Percentiles rank a stretch among this genome's conserved stretches.
These are phyloP conservation scores for Piloderma croceum DNA, from an alignment of 768 basidiomycete species.

Conservation along the genomic window DNA sequence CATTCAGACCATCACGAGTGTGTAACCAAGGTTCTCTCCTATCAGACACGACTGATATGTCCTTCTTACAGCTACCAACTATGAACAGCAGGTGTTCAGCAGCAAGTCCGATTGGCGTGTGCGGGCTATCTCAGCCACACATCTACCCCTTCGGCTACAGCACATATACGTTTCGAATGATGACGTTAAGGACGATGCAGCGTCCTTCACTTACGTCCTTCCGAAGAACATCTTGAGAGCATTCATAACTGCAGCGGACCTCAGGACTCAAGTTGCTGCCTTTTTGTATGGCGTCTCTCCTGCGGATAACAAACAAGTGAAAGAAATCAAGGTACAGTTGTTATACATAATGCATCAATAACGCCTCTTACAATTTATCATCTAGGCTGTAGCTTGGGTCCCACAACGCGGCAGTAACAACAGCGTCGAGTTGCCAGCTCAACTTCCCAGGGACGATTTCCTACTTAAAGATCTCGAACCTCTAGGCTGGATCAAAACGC, in stretches of 20 bases:
- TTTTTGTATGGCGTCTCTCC: slow-evolving; percentile 92
- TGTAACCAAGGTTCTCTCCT: slow-evolving; percentile 19
- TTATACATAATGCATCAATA: not conserved
- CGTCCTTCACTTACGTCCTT: slow-evolving; percentile 89
- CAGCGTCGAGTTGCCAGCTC: slow-evolving; percentile 82
- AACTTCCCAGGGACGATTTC: slow-evolving; percentile 92
- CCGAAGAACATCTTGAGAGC: slow-evolving; percentile 95
- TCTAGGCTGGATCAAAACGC: slow-evolving; percentile 95
- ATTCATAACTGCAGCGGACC: slow-evolving; percentile 88
- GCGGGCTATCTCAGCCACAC: slow-evolving; percentile 94
- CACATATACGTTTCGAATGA: slow-evolving; percentile 99
- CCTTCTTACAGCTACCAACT: slow-evolving; percentile 60
- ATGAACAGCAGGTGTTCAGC: slow-evolving; percentile 98
- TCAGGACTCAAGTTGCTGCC: slow-evolving; percentile 93
- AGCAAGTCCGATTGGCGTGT: slow-evolving; percentile 99
- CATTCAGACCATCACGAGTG: slow-evolving; percentile 91
- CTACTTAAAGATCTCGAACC: slow-evolving; percentile 93
- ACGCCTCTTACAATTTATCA: slow-evolving; percentile 2
- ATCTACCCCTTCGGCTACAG: slow-evolving; percentile 91
- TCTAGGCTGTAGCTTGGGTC: slow-evolving; percentile 85
- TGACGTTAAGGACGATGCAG: slow-evolving; percentile 97
- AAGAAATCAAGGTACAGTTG: slow-evolving; percentile 84
- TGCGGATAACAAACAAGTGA: slow-evolving; percentile 94
- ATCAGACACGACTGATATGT: slow-evolving; percentile 1
- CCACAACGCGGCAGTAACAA: slow-evolving; percentile 97